A percentile compares a stretch with the other conserved stretches of the same genome.
Conservation (phyloP, 768 basidiomycete species). For the Boletus rex-veris region DNA sequence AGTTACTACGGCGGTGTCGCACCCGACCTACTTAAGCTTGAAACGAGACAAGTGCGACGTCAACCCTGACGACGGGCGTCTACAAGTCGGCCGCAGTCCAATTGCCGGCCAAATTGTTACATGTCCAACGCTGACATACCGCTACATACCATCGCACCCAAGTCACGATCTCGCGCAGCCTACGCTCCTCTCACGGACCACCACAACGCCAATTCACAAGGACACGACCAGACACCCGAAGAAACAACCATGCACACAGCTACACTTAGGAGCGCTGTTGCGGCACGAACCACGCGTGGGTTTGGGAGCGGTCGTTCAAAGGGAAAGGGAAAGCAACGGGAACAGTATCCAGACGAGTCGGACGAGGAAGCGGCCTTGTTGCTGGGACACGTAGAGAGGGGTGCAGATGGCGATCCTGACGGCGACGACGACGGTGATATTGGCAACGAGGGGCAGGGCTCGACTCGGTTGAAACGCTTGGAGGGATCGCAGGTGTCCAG, state of each 20-base stretch:
- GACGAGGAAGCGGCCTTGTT: conserved; percentile 57
- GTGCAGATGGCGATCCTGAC: conserved; percentile 35
- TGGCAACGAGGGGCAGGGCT: conserved; percentile 30
- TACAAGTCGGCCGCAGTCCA: background rate
- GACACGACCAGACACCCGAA: conserved; percentile 12
- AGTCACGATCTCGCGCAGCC: conserved; percentile 41
- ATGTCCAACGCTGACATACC: conserved; percentile 60
- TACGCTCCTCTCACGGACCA: conserved; percentile 42
- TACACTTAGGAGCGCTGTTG: conserved; percentile 33
- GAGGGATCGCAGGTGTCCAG: conserved; percentile 19
- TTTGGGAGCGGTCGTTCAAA: conserved; percentile 16
- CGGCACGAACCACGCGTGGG: conserved; percentile 23
- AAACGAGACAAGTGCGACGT: no score
- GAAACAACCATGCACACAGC: conserved; percentile 28
- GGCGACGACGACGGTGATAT: conserved; percentile 39
- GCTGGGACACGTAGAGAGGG: conserved; percentile 36
- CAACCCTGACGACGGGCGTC: background rate
- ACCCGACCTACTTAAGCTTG: no score
- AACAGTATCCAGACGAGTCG: conserved; percentile 58
- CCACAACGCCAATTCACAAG: conserved; percentile 23
- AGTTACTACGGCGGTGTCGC: no score
- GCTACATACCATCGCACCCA: conserved; percentile 55
- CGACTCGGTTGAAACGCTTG: conserved; percentile 26
- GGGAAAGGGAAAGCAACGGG: conserved; percentile 46
- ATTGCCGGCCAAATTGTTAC: conserved; percentile 8